These are phyloP conservation scores for Theileria orientalis DNA, from an alignment of 169 alveolate genomes.

Conservation along the genomic window DNA sequence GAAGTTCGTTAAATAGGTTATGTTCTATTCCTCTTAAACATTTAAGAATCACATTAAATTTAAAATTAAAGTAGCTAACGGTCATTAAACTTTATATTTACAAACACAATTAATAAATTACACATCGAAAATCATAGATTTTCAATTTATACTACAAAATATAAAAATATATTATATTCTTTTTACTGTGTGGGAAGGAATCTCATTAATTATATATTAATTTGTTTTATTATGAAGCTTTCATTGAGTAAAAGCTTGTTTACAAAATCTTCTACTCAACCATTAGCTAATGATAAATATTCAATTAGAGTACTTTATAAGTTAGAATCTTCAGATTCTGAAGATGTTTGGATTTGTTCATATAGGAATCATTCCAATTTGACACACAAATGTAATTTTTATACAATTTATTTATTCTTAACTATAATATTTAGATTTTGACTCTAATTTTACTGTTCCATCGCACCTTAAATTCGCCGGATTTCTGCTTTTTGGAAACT, in stretches of 20 bases:
- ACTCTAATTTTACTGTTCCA: conserved; percentile 23
- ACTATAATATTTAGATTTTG: not conserved
- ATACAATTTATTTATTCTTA: not conserved
- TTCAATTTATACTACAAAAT: not conserved
- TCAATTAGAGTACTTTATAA: conserved; percentile 7
- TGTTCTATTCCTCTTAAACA: conserved; percentile 55
- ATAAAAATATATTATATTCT: not conserved
- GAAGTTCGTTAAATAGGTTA: conserved; percentile 30
- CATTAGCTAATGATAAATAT: not conserved
- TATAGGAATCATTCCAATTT: not conserved
- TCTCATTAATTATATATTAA: not conserved
- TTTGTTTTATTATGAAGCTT: not conserved
- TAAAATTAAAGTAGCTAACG: too few relatives aligned
- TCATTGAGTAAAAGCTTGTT: conserved; percentile 1
- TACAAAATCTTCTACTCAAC: not conserved
- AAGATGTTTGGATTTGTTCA: conserved; percentile 52
- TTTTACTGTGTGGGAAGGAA: not conserved
- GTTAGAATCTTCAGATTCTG: conserved; percentile 6
- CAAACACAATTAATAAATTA: not conserved
- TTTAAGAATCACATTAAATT: conserved; percentile 20
- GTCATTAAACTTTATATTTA: too few relatives aligned
- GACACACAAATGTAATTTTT: conserved; percentile 20
- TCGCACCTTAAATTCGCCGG: conserved; percentile 48
- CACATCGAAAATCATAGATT: not conserved
- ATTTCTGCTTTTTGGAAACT: conserved; percentile 3